Conservation (phyloP, 768 basidiomycete species). For the Rhizopogon sp. region DNA sequence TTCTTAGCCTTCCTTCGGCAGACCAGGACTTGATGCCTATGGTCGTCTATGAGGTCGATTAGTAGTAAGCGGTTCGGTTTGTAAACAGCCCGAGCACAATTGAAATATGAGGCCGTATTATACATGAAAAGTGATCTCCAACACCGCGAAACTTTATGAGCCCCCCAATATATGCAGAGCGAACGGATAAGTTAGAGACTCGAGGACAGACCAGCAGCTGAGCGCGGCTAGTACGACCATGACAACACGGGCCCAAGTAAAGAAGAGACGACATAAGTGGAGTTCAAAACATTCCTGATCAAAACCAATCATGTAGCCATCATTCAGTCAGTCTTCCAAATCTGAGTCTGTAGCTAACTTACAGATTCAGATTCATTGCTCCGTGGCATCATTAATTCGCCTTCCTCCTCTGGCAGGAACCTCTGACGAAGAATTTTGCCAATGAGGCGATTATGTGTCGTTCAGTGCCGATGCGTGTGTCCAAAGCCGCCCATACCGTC, state of each 20-base stretch:
- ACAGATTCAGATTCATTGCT: not conserved
- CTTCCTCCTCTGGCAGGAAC: not conserved
- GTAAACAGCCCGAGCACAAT: not conserved
- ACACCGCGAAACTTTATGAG: too few relatives aligned
- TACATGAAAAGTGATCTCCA: not conserved
- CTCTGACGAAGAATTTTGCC: not conserved
- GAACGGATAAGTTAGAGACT: not conserved
- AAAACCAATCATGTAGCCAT: not conserved
- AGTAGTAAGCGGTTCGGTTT: not conserved
- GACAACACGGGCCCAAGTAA: too few relatives aligned
- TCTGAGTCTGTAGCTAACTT: not conserved
- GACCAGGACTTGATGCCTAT: constrained; percentile 23
- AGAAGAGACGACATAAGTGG: not conserved
- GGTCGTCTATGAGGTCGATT: constrained; percentile 15
- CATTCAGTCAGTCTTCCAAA: not conserved
- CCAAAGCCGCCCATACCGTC: constrained; percentile 3
- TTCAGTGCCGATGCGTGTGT: not conserved
- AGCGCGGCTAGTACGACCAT: not conserved
- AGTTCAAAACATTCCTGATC: not conserved
- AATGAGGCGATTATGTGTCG: not conserved
- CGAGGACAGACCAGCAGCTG: not conserved
- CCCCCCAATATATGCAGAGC: too few relatives aligned
- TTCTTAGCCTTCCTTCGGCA: constrained; percentile 20
- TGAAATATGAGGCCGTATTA: not conserved
- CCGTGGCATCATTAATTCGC: not conserved